Conservation (phyloP, 345 rosid species). For the Acer saccharum region DNA sequence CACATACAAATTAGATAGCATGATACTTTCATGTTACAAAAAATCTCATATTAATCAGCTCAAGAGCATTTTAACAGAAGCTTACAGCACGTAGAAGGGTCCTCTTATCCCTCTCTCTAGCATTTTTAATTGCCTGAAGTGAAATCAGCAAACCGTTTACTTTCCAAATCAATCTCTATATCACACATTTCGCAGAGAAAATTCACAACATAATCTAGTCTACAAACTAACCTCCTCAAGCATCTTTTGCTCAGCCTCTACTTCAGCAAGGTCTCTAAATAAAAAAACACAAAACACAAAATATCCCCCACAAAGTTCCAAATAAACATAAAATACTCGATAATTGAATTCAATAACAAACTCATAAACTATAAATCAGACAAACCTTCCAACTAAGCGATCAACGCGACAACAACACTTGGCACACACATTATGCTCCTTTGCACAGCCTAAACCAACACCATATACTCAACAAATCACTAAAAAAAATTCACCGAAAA, state of each 20-base stretch:
- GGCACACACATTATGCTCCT: constrained; percentile 87
- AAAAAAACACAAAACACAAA: background rate
- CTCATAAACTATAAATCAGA: background rate
- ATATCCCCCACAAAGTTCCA: background rate
- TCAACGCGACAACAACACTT: constrained; percentile 72
- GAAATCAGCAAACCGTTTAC: constrained; percentile 13
- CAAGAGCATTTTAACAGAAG: background rate
- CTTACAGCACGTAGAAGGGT: constrained; percentile 82
- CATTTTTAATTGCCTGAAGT: constrained; percentile 82
- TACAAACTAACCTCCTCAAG: constrained; percentile 67
- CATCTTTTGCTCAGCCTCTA: constrained; percentile 81
- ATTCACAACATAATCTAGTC: background rate
- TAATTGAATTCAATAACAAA: constrained; percentile 1
- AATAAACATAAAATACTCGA: background rate
- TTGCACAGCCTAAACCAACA: constrained; percentile 74
- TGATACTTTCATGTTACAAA: background rate
- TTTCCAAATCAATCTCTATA: background rate
- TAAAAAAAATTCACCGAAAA: background rate
- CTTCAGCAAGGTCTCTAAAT: constrained; percentile 65
- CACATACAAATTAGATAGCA: background rate
- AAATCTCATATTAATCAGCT: background rate
- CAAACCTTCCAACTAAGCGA: constrained; percentile 70
- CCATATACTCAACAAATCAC: constrained; percentile 8
- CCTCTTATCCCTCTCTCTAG: constrained; percentile 93
- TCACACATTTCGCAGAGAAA: background rate